phyloP scores from a whole-genome alignment of 495 filamentous ascomycete species.

The Neurospora sp. region DNA sequence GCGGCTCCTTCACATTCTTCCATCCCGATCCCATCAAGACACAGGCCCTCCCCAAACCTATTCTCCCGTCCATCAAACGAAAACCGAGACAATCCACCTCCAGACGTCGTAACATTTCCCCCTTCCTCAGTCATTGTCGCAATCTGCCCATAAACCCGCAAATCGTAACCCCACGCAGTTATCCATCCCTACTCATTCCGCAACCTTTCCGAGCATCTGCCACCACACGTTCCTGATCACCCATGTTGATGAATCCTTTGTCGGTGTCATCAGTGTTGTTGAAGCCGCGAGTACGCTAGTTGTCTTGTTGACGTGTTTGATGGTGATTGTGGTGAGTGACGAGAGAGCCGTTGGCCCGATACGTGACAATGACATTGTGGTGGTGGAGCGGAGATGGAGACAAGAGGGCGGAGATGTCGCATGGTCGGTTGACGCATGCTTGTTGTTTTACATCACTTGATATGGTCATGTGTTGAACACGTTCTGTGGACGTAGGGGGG shows the following conservation, averaged over 20 bases:
- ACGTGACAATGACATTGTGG: no score
- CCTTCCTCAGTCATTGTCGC: neutral
- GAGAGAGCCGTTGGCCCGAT: neutral
- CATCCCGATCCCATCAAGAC: neutral
- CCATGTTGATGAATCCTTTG: neutral
- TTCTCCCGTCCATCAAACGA: neutral
- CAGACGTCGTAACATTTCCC: neutral
- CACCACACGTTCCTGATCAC: neutral
- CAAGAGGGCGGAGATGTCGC: no score
- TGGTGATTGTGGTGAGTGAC: neutral
- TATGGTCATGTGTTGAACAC: no score
- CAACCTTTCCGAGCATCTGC: neutral
- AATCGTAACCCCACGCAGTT: neutral
- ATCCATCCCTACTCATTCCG: neutral
- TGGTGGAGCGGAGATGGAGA: no score
- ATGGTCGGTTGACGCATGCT: no score
- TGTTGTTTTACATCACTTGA: no score
- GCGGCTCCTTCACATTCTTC: neutral
- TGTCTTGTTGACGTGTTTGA: neutral
- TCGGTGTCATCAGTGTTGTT: neutral
- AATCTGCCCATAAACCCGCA: neutral
- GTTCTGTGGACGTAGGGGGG: no score
- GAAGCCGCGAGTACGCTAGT: neutral
- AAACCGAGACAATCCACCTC: neutral
- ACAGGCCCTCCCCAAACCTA: neutral